These are phyloP conservation scores for Rhizopogon vulgaris DNA, from an alignment of 768 basidiomycete genomes.

Conservation along the genomic window DNA sequence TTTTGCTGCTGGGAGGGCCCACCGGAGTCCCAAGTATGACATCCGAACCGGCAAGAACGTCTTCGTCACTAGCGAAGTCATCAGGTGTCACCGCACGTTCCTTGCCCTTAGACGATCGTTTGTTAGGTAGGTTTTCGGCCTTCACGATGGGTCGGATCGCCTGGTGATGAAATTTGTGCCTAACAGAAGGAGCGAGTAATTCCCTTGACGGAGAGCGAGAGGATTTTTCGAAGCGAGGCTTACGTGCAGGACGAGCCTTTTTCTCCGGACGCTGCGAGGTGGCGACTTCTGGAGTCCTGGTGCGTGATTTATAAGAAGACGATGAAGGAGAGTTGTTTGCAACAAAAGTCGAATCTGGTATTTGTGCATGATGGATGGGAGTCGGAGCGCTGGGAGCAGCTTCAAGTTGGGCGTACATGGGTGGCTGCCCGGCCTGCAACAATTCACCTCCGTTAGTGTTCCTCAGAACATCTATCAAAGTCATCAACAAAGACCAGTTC, in stretches of 20 bases:
- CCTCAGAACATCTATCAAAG: slow-evolving; percentile 8
- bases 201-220: slow-evolving; percentile 5
- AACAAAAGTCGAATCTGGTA: not conserved
- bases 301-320: not conserved
- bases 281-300: not conserved
- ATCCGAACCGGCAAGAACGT: slow-evolving; percentile 8
- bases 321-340: slow-evolving; percentile 2
- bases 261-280: not conserved
- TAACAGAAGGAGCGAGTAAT: slow-evolving; percentile 5
- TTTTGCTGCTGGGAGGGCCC: not conserved
- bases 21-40: not conserved
- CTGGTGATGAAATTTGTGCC: slow-evolving; percentile 14
- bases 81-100: slow-evolving; percentile 14
- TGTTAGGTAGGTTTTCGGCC: slow-evolving; percentile 8
- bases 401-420: slow-evolving; percentile 2
- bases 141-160: slow-evolving; percentile 9
- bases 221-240: slow-evolving; percentile 2
- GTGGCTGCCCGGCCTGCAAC: not conserved
- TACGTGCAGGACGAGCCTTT: slow-evolving; percentile 1
- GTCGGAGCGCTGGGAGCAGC: not conserved
- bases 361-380: not conserved
- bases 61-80: slow-evolving; percentile 8
- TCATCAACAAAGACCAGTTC: slow-evolving; percentile 2
- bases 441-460: slow-evolving; percentile 5
- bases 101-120: slow-evolving; percentile 25